Conservation (phyloP, 345 rosid species). For the Citrus sp. region DNA sequence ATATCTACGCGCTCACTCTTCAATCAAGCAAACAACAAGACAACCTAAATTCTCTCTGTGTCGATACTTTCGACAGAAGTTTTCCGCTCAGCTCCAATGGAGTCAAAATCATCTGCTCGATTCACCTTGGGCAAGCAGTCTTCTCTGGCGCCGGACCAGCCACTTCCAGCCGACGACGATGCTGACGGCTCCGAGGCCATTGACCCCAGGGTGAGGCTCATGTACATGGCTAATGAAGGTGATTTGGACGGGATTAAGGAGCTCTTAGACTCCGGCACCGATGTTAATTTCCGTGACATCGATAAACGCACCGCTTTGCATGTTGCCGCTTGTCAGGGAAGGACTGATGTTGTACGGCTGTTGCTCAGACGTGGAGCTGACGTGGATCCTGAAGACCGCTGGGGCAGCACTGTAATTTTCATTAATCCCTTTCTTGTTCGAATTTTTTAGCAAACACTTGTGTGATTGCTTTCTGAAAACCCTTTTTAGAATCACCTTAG, state of each 20-base stretch:
- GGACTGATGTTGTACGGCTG: slow-evolving; percentile 45
- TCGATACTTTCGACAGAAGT: background rate
- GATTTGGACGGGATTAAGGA: slow-evolving; percentile 62
- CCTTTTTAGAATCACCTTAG: background rate
- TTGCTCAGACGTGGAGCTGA: slow-evolving; percentile 50
- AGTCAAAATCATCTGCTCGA: slow-evolving; percentile 40
- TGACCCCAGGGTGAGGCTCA: slow-evolving; percentile 59
- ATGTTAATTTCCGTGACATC: slow-evolving; percentile 63
- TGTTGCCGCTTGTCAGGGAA: slow-evolving; percentile 74
- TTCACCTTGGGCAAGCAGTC: slow-evolving; percentile 62
- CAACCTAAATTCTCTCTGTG: too few species aligned
- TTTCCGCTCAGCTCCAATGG: slow-evolving; percentile 2
- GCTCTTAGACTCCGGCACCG: slow-evolving; percentile 56
- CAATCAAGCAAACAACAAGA: too few species aligned
- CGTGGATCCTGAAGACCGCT: slow-evolving; percentile 43
- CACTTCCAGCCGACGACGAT: slow-evolving; percentile 8
- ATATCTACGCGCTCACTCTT: too few species aligned
- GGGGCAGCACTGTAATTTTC: slow-evolving; percentile 62
- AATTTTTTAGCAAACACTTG: background rate
- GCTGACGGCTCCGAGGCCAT: slow-evolving; percentile 14
- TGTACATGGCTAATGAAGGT: slow-evolving; percentile 78
- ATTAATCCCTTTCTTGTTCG: background rate
- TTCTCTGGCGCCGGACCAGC: slow-evolving; percentile 52
- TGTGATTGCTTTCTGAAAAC: background rate
- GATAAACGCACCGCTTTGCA: slow-evolving; percentile 81